phyloP scores from a whole-genome alignment of 2,329 filamentous ascomycete genomes.

The Nemania sp. region DNA sequence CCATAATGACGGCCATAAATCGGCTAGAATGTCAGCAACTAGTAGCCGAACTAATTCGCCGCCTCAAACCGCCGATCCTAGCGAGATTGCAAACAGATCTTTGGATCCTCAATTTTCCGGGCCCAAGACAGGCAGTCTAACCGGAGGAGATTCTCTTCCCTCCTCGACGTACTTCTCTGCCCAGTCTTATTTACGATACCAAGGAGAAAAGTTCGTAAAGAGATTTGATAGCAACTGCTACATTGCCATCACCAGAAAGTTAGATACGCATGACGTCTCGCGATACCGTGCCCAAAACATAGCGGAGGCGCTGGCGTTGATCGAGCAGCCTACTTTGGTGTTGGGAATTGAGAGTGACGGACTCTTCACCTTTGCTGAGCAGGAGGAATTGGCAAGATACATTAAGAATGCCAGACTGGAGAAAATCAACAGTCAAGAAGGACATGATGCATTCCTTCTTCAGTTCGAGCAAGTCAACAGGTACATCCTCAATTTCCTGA shows the following conservation, averaged over 20 bases:
- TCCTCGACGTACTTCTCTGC: slow-evolving; percentile 94
- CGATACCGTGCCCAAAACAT: slow-evolving; percentile 71
- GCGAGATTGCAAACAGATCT: slow-evolving; percentile 31
- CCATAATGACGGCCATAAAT: slow-evolving; percentile 79
- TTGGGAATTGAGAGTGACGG: slow-evolving; percentile 95
- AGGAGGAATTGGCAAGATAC: slow-evolving; percentile 83
- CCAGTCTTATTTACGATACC: slow-evolving; percentile 95
- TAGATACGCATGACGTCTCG: slow-evolving; percentile 95
- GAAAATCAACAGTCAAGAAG: slow-evolving; percentile 90
- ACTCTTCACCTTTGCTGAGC: slow-evolving; percentile 95
- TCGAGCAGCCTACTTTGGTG: slow-evolving; percentile 87
- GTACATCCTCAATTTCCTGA: slow-evolving; percentile 82
- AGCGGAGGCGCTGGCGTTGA: slow-evolving; percentile 74
- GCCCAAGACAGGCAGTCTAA: slow-evolving; percentile 55
- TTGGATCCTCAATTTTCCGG: slow-evolving; percentile 73
- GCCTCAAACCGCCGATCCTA: slow-evolving; percentile 24
- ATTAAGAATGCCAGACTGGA: slow-evolving; percentile 78
- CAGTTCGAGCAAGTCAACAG: slow-evolving; percentile 97
- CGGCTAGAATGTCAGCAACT: slow-evolving; percentile 58
- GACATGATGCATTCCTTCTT: slow-evolving; percentile 92
- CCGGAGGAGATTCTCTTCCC: slow-evolving; percentile 54
- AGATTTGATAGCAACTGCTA: slow-evolving; percentile 99
- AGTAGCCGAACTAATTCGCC: slow-evolving; percentile 44
- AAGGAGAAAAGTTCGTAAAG: slow-evolving; percentile 94
- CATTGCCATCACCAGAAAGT: slow-evolving; percentile 96